Evolutionary conservation across 2,329 filamentous ascomycete species (phyloP), one percentile per base, ranked within the genome.

Genomic region (Sphaerulina vaccinii): DNA sequence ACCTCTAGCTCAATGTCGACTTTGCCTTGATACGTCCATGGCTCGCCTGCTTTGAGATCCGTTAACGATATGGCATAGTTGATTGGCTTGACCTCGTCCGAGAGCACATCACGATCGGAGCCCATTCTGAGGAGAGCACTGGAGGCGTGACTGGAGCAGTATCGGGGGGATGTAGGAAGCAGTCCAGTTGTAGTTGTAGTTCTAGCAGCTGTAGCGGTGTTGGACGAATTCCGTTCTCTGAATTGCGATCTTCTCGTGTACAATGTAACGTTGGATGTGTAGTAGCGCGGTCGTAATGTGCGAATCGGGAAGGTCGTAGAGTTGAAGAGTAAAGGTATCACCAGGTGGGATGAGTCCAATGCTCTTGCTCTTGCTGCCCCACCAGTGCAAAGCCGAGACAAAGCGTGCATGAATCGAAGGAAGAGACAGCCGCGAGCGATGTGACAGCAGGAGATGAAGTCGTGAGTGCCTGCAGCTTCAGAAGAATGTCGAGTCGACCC

Each of bases 11-110:
- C 81, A 69, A 99, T 95, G 59, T 83, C 86, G 58, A 96, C 88
- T 16, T 79, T 84, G 60, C 93, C 93, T 74, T 92, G 83, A 76
- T 92, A 99, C 54, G 81, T 83, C 85, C 92, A 96, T 54, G 75
- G 74, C 49, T 80, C 81, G 58, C 81, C 79, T 48, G 84, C 74
- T 62, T 96, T 85, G 58, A 99, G 76, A 63, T 93, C 86, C 67
- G 79, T 83, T 62, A 99, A 81, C 50, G 86, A 89, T 60, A 99
- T 78, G 65, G 82, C 78, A 74, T 99, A 99, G 75, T 97, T 90
- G 57, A 79, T 76, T 2, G 93, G 90, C 75, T 90, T 92, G 68
- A 92, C 83, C 67, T 71, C 71, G 54, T 69, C 64, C 8, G 74
- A 71, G 39, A 76, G 70, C 49, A 76, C 70, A 52, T 76, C 74